A percentile compares a stretch with the other conserved stretches of the same genome.
Evolutionary conservation across 192 early-diverging fungal species (phyloP).

Genomic region (Entomortierella beljakovae): DNA sequence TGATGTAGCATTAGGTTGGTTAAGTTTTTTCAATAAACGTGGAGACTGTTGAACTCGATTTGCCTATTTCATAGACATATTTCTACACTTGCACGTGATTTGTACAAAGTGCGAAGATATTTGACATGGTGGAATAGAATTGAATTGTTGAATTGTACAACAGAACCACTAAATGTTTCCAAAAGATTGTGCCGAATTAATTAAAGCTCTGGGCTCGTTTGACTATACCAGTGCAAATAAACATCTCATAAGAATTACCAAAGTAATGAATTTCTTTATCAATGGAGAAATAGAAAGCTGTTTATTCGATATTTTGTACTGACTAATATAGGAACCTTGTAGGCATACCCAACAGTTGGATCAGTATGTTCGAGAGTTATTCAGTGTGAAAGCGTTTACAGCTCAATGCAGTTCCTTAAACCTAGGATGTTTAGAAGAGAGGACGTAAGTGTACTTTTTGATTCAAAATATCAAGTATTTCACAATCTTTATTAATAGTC

Average conservation of each 20-base stretch:
- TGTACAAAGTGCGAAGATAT: too few species aligned
- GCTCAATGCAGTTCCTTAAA: constrained; percentile 44
- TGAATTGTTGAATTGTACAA: too few species aligned
- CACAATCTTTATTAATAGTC: too few species aligned
- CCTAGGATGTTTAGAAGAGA: constrained; percentile 47
- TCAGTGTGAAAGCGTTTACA: constrained; percentile 41
- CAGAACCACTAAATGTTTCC: constrained; percentile 52
- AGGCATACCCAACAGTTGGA: constrained; percentile 33
- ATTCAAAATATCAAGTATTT: too few species aligned
- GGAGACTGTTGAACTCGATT: too few species aligned
- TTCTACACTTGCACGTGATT: too few species aligned
- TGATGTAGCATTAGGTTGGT: too few species aligned
- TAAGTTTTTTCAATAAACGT: too few species aligned
- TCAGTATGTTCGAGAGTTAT: constrained; percentile 45
- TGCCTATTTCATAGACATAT: too few species aligned
- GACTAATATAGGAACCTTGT: background rate
- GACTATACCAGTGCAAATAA: constrained; percentile 63
- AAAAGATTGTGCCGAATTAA: constrained; percentile 39
- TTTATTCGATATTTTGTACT: background rate
- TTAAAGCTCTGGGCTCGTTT: constrained; percentile 61
- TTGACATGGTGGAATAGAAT: too few species aligned
- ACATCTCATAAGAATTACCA: constrained; percentile 46
- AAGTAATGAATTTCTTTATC: constrained; percentile 27
- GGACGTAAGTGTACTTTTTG: constrained; percentile 25
- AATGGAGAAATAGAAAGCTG: background rate